Conservation (phyloP, 208 protist genomes). For the Leptomonas seymouri region DNA sequence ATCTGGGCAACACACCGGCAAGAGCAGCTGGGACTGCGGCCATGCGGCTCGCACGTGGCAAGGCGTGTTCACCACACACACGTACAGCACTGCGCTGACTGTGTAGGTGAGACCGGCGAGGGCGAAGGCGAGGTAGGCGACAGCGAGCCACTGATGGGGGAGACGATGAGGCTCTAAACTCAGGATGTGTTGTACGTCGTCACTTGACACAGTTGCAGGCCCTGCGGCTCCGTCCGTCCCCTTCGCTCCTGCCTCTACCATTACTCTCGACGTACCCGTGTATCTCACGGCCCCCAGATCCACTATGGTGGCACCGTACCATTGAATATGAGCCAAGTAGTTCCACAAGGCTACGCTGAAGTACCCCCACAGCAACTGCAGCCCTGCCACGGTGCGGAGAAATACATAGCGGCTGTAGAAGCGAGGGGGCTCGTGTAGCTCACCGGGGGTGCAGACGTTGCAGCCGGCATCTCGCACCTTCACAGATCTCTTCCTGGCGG, state of each 20-base stretch:
- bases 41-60: conserved; percentile 17
- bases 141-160: conserved; percentile 3
- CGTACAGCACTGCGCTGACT: conserved; percentile 14
- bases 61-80: conserved; percentile 16
- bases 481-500: background rate
- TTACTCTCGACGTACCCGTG: background rate
- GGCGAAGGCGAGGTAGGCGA: conserved; percentile 15
- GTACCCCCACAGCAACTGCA: conserved; percentile 20
- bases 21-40: conserved; percentile 6
- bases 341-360: conserved; percentile 15
- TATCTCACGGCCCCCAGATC: background rate
- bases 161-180: background rate
- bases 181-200: background rate
- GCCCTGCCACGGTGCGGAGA: conserved; percentile 5
- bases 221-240: too few relatives aligned
- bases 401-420: conserved; percentile 24
- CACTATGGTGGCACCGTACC: conserved; percentile 11
- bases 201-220: background rate
- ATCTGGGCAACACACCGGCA: background rate
- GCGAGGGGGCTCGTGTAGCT: background rate
- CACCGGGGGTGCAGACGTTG: background rate
- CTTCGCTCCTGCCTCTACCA: background rate
- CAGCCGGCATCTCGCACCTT: conserved; percentile 12
- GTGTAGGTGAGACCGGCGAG: conserved; percentile 19
- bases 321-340: conserved; percentile 18